A percentile compares a stretch with the other conserved stretches of the same genome.
These are phyloP conservation scores for Mucor irregularis DNA, from an alignment of 371 early-diverging fungal species.

Conservation along the genomic window DNA sequence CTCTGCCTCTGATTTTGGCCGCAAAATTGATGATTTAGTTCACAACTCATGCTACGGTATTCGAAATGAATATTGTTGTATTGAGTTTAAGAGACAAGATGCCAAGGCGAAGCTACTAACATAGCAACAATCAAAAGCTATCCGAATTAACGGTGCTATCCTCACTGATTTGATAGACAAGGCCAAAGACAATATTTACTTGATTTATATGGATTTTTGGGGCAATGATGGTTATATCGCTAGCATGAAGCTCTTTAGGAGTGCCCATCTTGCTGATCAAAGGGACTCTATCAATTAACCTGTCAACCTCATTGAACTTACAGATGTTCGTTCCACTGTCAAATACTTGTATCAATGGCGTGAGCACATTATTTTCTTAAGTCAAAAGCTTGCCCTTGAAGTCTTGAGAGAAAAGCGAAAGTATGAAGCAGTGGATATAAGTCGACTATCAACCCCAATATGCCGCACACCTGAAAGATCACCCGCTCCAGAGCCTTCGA, in stretches of 20 bases:
- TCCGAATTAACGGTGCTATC: conserved; percentile 21
- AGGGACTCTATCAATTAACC: conserved; percentile 11
- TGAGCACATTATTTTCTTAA: conserved; percentile 14
- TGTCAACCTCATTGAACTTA: conserved; percentile 15
- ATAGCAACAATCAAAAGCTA: conserved; percentile 18
- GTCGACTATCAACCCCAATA: conserved; percentile 14
- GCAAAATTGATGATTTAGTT: conserved; percentile 14
- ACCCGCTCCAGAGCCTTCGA: conserved; percentile 7
- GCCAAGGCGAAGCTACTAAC: conserved; percentile 12
- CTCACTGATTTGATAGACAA: conserved; percentile 13
- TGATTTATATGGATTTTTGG: conserved; percentile 23
- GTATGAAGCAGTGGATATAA: conserved; percentile 15
- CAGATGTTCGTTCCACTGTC: conserved; percentile 14
- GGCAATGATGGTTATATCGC: conserved; percentile 12
- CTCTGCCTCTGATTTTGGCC: conserved; percentile 16
- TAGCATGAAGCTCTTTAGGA: conserved; percentile 9
- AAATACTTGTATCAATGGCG: conserved; percentile 19
- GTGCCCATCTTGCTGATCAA: conserved; percentile 7
- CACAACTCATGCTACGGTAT: conserved; percentile 14
- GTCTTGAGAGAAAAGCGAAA: conserved; percentile 22
- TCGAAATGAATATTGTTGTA: conserved; percentile 16
- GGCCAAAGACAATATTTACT: conserved; percentile 19
- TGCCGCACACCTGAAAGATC: conserved; percentile 21
- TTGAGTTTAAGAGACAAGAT: conserved; percentile 15
- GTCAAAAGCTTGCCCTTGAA: conserved; percentile 16